Base-by-base conservation (phyloP, 2,329 filamentous ascomycete genomes). In the Tothia fuscella region DNA sequence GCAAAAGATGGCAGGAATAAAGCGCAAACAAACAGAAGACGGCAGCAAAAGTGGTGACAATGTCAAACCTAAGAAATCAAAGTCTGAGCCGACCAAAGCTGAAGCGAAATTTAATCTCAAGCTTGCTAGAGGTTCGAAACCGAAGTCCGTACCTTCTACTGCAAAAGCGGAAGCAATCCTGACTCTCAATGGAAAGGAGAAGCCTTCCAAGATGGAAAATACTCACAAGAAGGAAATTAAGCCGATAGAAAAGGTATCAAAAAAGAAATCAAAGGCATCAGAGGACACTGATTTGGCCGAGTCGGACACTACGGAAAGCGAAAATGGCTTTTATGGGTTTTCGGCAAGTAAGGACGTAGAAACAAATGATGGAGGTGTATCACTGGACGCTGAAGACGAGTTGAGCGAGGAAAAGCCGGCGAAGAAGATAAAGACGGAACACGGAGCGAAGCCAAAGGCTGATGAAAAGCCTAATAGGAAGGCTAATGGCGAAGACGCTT, bases 61-160 rank as follows among this genome's bases (percentile, higher is more conserved):
- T 30, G 58, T 57, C 50, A 61, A 62, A 50, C 53, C 54, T 45
- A 69, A 67, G 49, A 65, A 64, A 42, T 51, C 50, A 25, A 59
- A 60, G 47, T 24, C 39, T 6, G 21, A 33, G 29, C 12, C 39
- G 31, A 42, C 35, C 10, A 42, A 24, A 25, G 24, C 24, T 6
- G 31, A 33, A 12, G 21, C 21, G 31, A 33, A 42, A 20, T 31
- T 36, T 36, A 19, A 20, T 12, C 39, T 33, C 14, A 33, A 35
- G 29, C 34, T 32, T 24, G 26, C 38, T 24, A 40, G 17, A 6
- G 41, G 51, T 4, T 49, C 50, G 19, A 60, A 58, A 46, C 47
- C 46, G 35, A 24, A 48, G 5, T 49, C 54, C 42, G 50, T 46
- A 22, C 48, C 53, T 45, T 49, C 50, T 9, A 57, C 59, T 46